Evolutionary conservation across 345 rosid species (phyloP), one percentile per base, ranked within the genome.

Genomic region (Raphanus sativus): DNA sequence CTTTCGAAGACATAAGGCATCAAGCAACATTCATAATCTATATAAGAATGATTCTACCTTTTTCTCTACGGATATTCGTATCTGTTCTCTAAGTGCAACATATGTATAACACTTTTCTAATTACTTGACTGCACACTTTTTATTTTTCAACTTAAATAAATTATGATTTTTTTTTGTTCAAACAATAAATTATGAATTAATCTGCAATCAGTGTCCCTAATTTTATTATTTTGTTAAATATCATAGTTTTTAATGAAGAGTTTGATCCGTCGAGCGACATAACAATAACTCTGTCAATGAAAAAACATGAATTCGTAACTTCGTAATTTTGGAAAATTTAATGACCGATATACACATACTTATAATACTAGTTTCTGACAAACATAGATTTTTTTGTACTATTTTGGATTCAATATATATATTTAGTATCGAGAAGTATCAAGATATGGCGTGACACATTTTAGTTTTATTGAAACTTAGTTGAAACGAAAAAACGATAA

Each of bases 11-110:
- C 55, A n/a, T 48, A n/a, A n/a, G 1, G 5, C 55, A 13, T 36
- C 42, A 36, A 8, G 11, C 42, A 36, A 45, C 52, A 58, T 58
- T 58, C 15, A 25, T 56, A 11, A 59, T 28, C 36, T 12, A 28
- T 60, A 25, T 24, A 26, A n/a, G 38, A 48, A 67, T 15, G 48
- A 10, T 54, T 6, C 48, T 9, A 32, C 48, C n/a, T 54, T 69
- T 54, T 55, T 54, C 30, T 33, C 7, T 21, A 54, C 59, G 73
- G 63, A 69, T 54, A 69, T 54, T 69, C 48, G 73, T 30, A 54
- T 69, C 72, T 30, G 62, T 5, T 16, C 16, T 52, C 3, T 30
- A 45, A 26, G 38, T 67, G 59, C 38, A 13, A 65, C 56, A 66
- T 42, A 3, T 12, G 28, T 26, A 6, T 30, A 15, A 1, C 29